Evolutionary conservation across 2,329 filamentous ascomycete genomes (phyloP), one percentile per base, ranked within the genome.

Genomic region (Ophiostoma perfectum): DNA sequence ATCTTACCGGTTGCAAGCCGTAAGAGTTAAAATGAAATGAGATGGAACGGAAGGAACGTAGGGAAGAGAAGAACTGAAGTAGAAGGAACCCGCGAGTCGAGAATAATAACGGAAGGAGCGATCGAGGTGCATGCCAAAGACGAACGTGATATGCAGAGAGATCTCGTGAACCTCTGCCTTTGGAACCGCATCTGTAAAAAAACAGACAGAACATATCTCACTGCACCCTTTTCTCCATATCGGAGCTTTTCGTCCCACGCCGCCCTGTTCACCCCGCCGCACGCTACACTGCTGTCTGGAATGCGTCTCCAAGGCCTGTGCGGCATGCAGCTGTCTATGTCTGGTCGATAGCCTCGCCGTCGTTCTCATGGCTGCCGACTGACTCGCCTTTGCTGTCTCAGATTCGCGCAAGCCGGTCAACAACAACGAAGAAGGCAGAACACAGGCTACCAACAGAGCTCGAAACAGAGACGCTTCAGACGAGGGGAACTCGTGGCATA

Each of bases 111-210:
- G 39, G 60, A 63, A 63, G 60, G 60, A 42, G 39, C 60, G 60
- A 63, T 42, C n/a, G 60, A 39, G 60, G 16, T 63, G 60, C 60
- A 63, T 41, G 27, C 55, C 55, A 9, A 36, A 63, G 27, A 63
- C 42, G 58, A 41, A 63, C 38, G 60, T 63, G 16, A 62, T n/a
- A 62, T 62, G 38, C 58, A 41, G 7, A 62, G 36, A 36, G 38
- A 63, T 63, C 58, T 63, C 38, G 58, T 42, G 36, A 63, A 60
- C 55, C 27, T 60, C 55, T 18, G 36, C 4, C 27, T 38, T 38
- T 60, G 27, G 55, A 60, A 60, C 27, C 55, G 27, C 55, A 60
- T 60, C 27, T 60, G 55, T 60, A 60, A 36, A 60, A 60, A 55
- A 60, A 58, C 27, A 39, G 27, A 36, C 27, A 27, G 27, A 27